Evolutionary conservation across 371 early-diverging fungal genomes (phyloP), one percentile per base, ranked within the genome.

Genomic region (Lichtheimia ramosa): DNA sequence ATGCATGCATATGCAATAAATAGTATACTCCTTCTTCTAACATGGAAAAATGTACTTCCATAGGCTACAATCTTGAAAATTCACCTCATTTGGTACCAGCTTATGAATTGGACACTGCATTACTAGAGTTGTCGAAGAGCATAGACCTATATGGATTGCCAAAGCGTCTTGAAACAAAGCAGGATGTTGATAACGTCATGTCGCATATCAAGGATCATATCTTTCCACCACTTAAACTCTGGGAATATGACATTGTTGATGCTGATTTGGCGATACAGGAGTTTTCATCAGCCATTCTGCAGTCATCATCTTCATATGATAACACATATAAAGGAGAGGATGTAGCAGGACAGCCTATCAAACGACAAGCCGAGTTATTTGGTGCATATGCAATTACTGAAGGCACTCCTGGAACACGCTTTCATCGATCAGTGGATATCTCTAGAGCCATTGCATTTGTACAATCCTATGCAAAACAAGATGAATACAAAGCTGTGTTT

Each of bases 31-130:
- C 18, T 28, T 39, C 34, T 34, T 39, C 34, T 34, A 34, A 34
- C 34, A 34, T 34, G 34, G 27, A n/a, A n/a, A 5, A 34, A 34
- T 6, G 34, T 8, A 34, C n/a, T n/a, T 34, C 8, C 16, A 4
- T 51, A 90, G 92, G 97, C 5, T 98, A 96, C 70, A 98, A 96
- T 60, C 72, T 98, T 43, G 76, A 88, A 55, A 98, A 94, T 60
- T 91, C 96, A 3, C 99, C 99, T 39, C 96, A 98, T 72, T 77
- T 98, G 43, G 83, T 89, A 18, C 84, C 94, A 28, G 97, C 99
- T 1, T 96, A 86, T 73, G 97, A 96, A 61, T 68, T 98, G 20
- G 99, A 98, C 68, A 88, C 86, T 4, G 92, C 92, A 1, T 72
- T 98, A 10, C 48, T 92, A 28, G 60, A 81, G 14, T 89, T 94